These are phyloP conservation scores for Ustilago shanxiensis DNA, from an alignment of 1,284 basidiomycete species.

Conservation along the genomic window DNA sequence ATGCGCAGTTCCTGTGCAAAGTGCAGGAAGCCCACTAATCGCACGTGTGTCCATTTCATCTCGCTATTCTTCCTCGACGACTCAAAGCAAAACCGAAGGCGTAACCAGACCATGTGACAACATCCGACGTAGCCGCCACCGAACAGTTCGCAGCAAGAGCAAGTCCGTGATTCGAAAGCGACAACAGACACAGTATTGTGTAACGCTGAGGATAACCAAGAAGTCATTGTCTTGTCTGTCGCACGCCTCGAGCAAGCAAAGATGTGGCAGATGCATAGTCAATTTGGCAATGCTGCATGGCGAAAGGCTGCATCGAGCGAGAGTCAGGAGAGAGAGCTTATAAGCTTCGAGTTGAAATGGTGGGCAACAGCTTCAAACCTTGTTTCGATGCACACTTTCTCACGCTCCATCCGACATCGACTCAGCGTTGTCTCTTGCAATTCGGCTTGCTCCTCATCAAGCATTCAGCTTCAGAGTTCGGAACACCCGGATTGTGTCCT, in stretches of 20 bases:
- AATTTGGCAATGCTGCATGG: not conserved
- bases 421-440: constrained; percentile 4
- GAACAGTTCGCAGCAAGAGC: not conserved
- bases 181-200: not conserved
- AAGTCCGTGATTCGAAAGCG: not conserved
- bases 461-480: not conserved
- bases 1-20: not conserved
- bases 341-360: constrained; percentile 7
- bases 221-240: not conserved
- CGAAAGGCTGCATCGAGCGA: not conserved
- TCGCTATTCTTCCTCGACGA: not conserved
- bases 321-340: not conserved
- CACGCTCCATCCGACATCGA: constrained; percentile 14
- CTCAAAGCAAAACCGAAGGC: not conserved
- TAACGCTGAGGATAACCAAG: not conserved
- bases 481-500: constrained; percentile 1
- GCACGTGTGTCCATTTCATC: constrained; percentile 2
- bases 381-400: constrained; percentile 29
- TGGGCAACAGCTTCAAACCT: constrained; percentile 29
- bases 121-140: not conserved
- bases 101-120: constrained; percentile 1
- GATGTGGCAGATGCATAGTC: not conserved
- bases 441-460: not conserved
- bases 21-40: not conserved
- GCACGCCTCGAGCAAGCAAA: constrained; percentile 3